Evolutionary conservation across 2,329 filamentous ascomycete genomes (phyloP).

Genomic region (Cercospora sp.): DNA sequence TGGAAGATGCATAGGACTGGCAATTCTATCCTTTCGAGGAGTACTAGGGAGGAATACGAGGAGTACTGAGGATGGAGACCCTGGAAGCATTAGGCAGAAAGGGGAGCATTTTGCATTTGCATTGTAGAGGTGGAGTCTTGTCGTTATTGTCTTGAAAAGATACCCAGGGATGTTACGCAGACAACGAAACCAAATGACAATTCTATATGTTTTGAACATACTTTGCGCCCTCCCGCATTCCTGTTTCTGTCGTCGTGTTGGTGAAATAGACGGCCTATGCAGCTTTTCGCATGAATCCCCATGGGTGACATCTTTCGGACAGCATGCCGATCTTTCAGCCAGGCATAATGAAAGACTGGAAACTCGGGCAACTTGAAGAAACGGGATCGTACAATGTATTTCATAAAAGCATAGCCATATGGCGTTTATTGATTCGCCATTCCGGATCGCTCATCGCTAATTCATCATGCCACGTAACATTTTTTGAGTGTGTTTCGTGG

Average conservation of each 20-base stretch:
- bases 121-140: slow-evolving; percentile 8
- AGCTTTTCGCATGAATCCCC: too few species aligned
- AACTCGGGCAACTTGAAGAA: too few species aligned
- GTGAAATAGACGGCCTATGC: too few species aligned
- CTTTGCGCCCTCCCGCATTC: too few species aligned
- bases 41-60: neutral
- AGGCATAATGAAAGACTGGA: too few species aligned
- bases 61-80: neutral
- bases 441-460: slow-evolving; percentile 8
- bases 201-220: neutral
- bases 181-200: slow-evolving; percentile 4
- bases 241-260: too few species aligned
- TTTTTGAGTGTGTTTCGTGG: neutral
- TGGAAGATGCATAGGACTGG: slow-evolving; percentile 1
- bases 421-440: slow-evolving; percentile 3
- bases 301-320: too few species aligned
- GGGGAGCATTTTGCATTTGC: neutral
- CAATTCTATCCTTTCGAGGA: slow-evolving; percentile 6
- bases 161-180: slow-evolving; percentile 13
- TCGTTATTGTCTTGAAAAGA: slow-evolving; percentile 10
- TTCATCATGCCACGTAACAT: slow-evolving; percentile 7
- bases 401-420: neutral
- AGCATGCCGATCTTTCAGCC: too few species aligned
- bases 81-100: neutral
- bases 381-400: neutral